Percentiles rank a stretch among this genome's conserved stretches.
These are phyloP conservation scores for Trichosporon inkin DNA, from an alignment of 1,284 basidiomycete species.

Conservation along the genomic window DNA sequence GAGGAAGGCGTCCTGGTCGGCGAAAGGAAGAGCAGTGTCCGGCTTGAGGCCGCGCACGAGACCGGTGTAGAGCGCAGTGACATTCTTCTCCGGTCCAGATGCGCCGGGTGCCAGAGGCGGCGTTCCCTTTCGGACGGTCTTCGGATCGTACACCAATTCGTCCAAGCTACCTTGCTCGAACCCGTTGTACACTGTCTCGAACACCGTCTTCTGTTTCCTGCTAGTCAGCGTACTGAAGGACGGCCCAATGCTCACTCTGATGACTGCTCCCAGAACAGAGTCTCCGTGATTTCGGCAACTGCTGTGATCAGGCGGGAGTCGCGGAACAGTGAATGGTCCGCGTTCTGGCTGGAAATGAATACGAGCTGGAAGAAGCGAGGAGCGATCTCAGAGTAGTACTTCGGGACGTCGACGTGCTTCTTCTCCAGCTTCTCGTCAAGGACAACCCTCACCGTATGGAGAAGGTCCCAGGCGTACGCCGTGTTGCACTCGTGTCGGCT, in stretches of 20 bases:
- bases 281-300: constrained; percentile 62
- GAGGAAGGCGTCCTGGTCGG: constrained; percentile 52
- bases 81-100: constrained; percentile 56
- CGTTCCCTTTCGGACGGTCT: constrained; percentile 38
- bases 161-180: constrained; percentile 60
- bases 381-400: constrained; percentile 70
- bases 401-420: constrained; percentile 65
- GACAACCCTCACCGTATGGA: constrained; percentile 63
- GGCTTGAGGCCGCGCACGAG: constrained; percentile 61
- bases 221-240: background rate
- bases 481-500: constrained; percentile 51
- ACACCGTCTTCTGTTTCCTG: constrained; percentile 57
- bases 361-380: constrained; percentile 68
- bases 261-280: constrained; percentile 64
- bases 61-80: constrained; percentile 64
- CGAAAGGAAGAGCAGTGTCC: constrained; percentile 30
- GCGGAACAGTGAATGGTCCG: constrained; percentile 51
- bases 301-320: constrained; percentile 65
- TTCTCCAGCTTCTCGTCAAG: constrained; percentile 62
- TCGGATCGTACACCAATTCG: constrained; percentile 54
- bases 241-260: constrained; percentile 57
- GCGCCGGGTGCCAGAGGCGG: constrained; percentile 11
- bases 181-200: constrained; percentile 58
- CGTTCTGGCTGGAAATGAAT: constrained; percentile 53
- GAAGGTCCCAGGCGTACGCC: constrained; percentile 78